Percentiles rank a stretch among this genome's conserved stretches.
Conservation (phyloP, 352 stramenopile species). For the Phytophthora tentaculata region DNA sequence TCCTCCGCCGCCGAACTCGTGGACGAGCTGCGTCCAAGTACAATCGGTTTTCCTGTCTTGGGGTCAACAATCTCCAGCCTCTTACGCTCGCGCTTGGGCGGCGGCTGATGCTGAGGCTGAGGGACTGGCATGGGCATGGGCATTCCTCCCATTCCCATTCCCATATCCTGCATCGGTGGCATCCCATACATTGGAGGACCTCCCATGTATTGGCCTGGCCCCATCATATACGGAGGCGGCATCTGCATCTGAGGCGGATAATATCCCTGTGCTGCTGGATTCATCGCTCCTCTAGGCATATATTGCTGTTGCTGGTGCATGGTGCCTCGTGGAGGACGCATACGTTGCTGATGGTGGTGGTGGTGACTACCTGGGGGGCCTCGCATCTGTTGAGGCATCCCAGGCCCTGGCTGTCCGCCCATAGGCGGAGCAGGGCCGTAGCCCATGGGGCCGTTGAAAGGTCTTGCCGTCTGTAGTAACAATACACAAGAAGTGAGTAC, state of each 20-base stretch:
- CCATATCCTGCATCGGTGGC: constrained; percentile 50
- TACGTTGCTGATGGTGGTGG: constrained; percentile 46
- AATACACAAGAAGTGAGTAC: not conserved
- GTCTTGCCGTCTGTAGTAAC: constrained; percentile 31
- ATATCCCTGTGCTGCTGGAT: constrained; percentile 45
- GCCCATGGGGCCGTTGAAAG: constrained; percentile 51
- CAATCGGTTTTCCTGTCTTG: constrained; percentile 53
- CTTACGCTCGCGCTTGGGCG: constrained; percentile 58
- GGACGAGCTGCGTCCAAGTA: constrained; percentile 30
- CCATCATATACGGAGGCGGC: constrained; percentile 58
- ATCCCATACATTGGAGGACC: constrained; percentile 51
- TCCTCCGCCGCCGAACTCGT: constrained; percentile 32
- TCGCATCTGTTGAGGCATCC: constrained; percentile 58
- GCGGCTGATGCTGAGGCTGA: constrained; percentile 42
- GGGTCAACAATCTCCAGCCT: constrained; percentile 57
- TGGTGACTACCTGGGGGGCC: constrained; percentile 44
- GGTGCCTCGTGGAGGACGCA: constrained; percentile 42
- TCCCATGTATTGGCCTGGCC: constrained; percentile 44
- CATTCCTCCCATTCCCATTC: constrained; percentile 50
- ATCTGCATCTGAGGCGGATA: constrained; percentile 58
- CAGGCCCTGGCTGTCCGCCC: constrained; percentile 29
- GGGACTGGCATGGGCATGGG: constrained; percentile 44
- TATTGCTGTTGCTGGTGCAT: constrained; percentile 57
- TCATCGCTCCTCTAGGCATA: constrained; percentile 48
- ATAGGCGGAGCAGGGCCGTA: constrained; percentile 45